phyloP scores from a whole-genome alignment of 2,329 filamentous ascomycete genomes.

The Diaporthe sp. region DNA sequence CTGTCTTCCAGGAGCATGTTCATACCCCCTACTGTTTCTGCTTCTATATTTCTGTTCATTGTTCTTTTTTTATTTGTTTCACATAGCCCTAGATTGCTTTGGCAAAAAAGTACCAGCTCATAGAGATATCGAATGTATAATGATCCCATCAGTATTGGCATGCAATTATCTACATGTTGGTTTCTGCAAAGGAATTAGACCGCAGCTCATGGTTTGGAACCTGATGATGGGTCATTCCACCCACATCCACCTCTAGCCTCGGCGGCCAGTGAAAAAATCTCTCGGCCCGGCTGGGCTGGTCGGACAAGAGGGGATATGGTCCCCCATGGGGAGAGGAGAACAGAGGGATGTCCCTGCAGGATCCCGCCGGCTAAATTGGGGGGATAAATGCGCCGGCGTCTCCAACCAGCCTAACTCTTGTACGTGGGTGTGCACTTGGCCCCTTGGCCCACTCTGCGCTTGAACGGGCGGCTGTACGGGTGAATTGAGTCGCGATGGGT shows the following conservation, averaged over 20 bases:
- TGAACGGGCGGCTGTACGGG: conserved; percentile 22
- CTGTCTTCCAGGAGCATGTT: conserved; percentile 7
- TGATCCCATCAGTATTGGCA: background rate
- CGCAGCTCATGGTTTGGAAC: background rate
- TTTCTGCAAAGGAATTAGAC: background rate
- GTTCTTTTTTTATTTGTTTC: background rate
- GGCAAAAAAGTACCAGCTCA: background rate
- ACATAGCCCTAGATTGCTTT: background rate
- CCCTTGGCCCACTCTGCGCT: conserved; percentile 15
- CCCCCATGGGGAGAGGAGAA: conserved; percentile 13
- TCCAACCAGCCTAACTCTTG: background rate
- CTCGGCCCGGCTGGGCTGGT: conserved; percentile 15
- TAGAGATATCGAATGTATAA: background rate
- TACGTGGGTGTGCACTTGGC: background rate
- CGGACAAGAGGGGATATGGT: conserved; percentile 6
- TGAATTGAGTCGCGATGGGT: conserved; percentile 22
- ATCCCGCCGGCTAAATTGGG: conserved; percentile 30
- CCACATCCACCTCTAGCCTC: background rate
- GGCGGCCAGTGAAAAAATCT: background rate
- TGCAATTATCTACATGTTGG: background rate
- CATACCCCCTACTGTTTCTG: conserved; percentile 22
- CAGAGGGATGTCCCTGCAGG: conserved; percentile 9
- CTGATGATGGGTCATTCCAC: background rate
- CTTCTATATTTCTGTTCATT: background rate
- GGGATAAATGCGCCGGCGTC: conserved; percentile 17